Evolutionary conservation across 2,329 filamentous ascomycete genomes (phyloP).

Genomic region (Ophiostoma tasmaniense): DNA sequence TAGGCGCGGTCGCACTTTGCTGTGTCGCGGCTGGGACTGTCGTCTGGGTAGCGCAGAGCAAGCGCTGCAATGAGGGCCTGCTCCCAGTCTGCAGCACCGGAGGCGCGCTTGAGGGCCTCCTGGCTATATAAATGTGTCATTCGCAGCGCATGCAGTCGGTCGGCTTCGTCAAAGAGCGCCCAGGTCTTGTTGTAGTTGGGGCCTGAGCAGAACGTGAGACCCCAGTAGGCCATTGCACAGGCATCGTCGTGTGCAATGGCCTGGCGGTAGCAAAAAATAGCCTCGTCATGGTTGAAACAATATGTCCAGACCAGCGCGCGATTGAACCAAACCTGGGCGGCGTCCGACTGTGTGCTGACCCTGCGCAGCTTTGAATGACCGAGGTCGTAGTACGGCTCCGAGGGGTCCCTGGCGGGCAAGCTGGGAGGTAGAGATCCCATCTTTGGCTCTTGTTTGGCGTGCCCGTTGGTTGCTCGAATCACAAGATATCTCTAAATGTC

Average conservation of each 20-base stretch:
- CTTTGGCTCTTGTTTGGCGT: background rate
- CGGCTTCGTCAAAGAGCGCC: constrained; percentile 57
- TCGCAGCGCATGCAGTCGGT: constrained; percentile 33
- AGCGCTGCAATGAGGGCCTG: constrained; percentile 11
- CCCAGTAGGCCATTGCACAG: constrained; percentile 61
- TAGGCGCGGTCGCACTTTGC: constrained; percentile 7
- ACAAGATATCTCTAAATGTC: too few species aligned
- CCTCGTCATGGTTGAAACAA: constrained; percentile 69
- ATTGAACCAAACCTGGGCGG: constrained; percentile 56
- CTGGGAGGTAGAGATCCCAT: constrained; percentile 11
- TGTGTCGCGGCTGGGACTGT: constrained; percentile 6
- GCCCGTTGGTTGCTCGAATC: too few species aligned
- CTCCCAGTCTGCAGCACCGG: constrained; percentile 9
- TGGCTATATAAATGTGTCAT: constrained; percentile 6
- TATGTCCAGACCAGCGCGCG: constrained; percentile 66
- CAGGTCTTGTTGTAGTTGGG: constrained; percentile 74
- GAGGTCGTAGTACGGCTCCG: constrained; percentile 15
- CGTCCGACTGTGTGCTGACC: constrained; percentile 9
- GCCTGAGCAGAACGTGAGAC: constrained; percentile 60
- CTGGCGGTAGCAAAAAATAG: constrained; percentile 53
- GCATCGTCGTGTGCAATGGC: constrained; percentile 45
- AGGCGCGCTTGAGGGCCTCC: background rate
- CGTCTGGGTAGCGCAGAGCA: constrained; percentile 8
- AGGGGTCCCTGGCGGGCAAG: background rate
- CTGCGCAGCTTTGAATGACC: background rate